Base-by-base conservation (phyloP, 2,329 filamentous ascomycete species). In the Alternaria ethzedia region DNA sequence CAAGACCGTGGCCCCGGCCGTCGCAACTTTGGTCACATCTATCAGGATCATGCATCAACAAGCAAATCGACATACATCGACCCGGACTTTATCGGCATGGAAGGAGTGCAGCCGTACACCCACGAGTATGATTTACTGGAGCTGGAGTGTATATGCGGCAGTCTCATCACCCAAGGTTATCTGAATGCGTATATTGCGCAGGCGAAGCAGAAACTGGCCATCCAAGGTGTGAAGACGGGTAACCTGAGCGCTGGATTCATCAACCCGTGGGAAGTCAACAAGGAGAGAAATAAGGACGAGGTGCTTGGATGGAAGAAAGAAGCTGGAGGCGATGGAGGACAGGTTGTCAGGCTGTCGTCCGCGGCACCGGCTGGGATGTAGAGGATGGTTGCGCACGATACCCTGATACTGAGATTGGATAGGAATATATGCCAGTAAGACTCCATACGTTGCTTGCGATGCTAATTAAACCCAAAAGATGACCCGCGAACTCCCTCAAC, bases 171-270 rank as follows among this genome's bases (percentile, higher is more conserved):
- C 54, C 92, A 97, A 79, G 92, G 91, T 1, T 83, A 97, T 23
- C 84, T 97, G 76, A 89, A 90, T 69, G 95, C 94, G 2, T 97
- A 94, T 74, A 86, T 97, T 26, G 92, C 91, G 15, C 93, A 96
- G 73, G 87, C 87, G 25, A 89, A 90, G 74, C 86, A 87, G 46
- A 89, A 91, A 52, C 94, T 97, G 74, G 94, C 93, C 12, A 92
- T 97, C 46, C 88, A 91, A 56, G 94, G 94, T 3, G 89, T 91
- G 23, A 91, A 90, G 64, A 74, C 72, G 3, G 78, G 83, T 8
- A 86, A 90, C 0, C 80, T 92, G 20, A 83, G 84, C 32, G 91
- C 90, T 1, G 92, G 92, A 0, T 97, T 95, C 83, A 94, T 94
- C 1, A 83, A 82, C 46, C 88, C 92, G 1, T 93, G 90, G 86